phyloP scores from a whole-genome alignment of 2,329 filamentous ascomycete species.

The Colletotrichum tofieldiae region DNA sequence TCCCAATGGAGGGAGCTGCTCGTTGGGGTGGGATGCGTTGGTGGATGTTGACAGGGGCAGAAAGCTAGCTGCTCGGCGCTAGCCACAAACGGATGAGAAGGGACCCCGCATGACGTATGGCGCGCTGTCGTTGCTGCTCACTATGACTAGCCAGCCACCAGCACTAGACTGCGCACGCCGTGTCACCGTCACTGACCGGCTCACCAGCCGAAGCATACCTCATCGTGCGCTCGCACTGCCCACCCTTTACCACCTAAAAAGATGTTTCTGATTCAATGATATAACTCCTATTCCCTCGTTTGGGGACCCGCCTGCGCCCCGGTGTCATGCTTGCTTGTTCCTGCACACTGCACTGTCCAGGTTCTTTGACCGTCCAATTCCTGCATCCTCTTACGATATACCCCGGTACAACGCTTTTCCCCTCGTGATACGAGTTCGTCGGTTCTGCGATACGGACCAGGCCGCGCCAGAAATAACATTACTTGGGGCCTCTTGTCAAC shows the following conservation, averaged over 20 bases:
- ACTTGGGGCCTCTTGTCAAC: not conserved
- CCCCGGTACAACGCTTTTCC: not conserved
- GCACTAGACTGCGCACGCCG: constrained; percentile 17
- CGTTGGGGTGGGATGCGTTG: not conserved
- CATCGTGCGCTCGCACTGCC: constrained; percentile 25
- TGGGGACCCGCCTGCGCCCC: not conserved
- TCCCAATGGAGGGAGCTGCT: not conserved
- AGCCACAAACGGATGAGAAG: constrained; percentile 29
- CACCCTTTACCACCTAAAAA: not conserved
- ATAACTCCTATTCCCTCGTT: constrained; percentile 14
- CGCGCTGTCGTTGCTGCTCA: constrained; percentile 28
- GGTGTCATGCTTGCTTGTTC: not conserved
- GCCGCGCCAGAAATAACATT: constrained; percentile 20
- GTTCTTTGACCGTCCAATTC: not conserved
- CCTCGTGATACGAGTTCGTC: not conserved
- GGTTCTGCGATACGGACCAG: constrained; percentile 1
- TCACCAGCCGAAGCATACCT: constrained; percentile 24
- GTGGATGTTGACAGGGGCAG: constrained; percentile 15
- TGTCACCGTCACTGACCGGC: constrained; percentile 22
- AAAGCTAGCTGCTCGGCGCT: constrained; percentile 18
- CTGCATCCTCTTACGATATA: constrained; percentile 3
- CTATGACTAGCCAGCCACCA: constrained; percentile 37
- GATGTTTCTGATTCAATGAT: constrained; percentile 10
- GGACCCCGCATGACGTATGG: constrained; percentile 41
- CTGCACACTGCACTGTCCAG: not conserved